Evolutionary conservation across 306 rosid genomes (phyloP).

Genomic region (Cicer bijugum): DNA sequence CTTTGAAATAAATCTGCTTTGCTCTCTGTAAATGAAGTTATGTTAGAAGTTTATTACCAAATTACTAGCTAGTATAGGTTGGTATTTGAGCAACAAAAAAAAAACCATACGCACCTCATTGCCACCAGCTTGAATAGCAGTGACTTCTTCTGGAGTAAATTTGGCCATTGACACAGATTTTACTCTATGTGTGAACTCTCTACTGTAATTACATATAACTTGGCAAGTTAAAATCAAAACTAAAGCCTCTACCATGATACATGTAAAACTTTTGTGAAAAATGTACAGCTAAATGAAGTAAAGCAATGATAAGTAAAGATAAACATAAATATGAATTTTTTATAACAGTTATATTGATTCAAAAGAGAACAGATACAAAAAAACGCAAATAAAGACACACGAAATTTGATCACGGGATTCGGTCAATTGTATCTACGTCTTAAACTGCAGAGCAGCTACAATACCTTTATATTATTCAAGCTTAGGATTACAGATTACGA

Average conservation of each 20-base stretch:
- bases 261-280: no score
- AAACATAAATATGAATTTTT: neutral
- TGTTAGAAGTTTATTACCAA: constrained; percentile 24
- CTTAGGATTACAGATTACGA: no score
- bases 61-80: neutral
- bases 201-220: constrained; percentile 58
- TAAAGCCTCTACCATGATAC: no score
- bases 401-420: no score
- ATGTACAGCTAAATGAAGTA: neutral
- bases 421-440: no score
- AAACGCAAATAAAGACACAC: no score
- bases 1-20: constrained; percentile 71
- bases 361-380: no score
- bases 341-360: no score
- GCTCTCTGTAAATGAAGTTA: constrained; percentile 63
- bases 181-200: constrained; percentile 89
- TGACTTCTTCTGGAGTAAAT: constrained; percentile 73
- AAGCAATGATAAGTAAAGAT: neutral
- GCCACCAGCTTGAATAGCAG: constrained; percentile 88
- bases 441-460: no score
- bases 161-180: constrained; percentile 92
- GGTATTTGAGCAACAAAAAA: neutral
- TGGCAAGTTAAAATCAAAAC: neutral
- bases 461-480: no score
- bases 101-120: constrained; percentile 65